phyloP scores from a whole-genome alignment of 2,329 filamentous ascomycete species.

The Monilinia fructigena region DNA sequence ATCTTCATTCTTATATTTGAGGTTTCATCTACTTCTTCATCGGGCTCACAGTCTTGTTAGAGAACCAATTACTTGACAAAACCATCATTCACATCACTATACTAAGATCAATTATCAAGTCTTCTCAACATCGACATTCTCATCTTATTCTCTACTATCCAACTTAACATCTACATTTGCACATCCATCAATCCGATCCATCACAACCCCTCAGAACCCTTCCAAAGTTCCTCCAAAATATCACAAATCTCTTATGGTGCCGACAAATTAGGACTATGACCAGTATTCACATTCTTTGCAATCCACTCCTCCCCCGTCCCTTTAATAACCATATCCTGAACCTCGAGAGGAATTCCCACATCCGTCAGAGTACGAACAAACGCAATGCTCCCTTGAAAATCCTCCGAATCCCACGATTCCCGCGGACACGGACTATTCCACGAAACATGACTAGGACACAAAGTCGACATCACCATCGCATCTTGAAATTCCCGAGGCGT shows the following conservation, averaged over 20 bases:
- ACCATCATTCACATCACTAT: too few relatives aligned
- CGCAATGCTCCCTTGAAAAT: constrained; percentile 3
- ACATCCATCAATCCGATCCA: too few relatives aligned
- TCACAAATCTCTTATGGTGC: not conserved
- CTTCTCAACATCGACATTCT: too few relatives aligned
- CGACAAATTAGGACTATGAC: not conserved
- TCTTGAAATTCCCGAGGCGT: not conserved
- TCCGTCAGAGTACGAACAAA: constrained; percentile 1
- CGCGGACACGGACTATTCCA: constrained; percentile 12
- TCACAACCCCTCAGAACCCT: constrained; percentile 1
- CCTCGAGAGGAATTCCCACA: not conserved
- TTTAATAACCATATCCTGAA: not conserved
- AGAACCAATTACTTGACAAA: too few relatives aligned
- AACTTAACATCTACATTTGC: too few relatives aligned
- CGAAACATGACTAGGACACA: constrained; percentile 7
- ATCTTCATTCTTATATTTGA: too few relatives aligned
- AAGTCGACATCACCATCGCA: constrained; percentile 2
- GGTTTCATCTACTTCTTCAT: too few relatives aligned
- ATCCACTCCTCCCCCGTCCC: constrained; percentile 9
- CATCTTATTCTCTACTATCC: too few relatives aligned
- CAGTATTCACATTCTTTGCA: constrained; percentile 3
- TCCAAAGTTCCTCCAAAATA: not conserved
- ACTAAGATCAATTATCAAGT: too few relatives aligned
- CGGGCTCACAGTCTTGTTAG: too few relatives aligned
- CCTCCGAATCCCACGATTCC: not conserved